Base-by-base conservation (phyloP, 2,329 filamentous ascomycete genomes). In the Cercospora sp. region DNA sequence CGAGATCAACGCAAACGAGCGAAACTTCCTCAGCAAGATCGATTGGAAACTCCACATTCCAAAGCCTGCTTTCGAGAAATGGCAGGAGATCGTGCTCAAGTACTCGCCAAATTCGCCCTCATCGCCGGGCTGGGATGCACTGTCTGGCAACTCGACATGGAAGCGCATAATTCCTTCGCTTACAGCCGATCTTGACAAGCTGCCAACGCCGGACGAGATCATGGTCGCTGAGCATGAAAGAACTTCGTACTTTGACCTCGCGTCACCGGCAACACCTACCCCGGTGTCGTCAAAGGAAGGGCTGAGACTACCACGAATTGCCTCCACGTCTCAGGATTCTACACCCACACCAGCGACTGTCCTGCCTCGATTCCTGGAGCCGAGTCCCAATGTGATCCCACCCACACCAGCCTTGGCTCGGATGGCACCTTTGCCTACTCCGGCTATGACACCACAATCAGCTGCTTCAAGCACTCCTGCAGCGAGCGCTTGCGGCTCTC, bases 1-100 rank as follows among this genome's bases (percentile, higher is more conserved):
- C 66, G 95, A 99, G 81, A 98, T 99, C 80, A 98, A 98, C 81
- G 91, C 93, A 77, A 98, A 98, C 79, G 95, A 99, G 82, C 90
- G 96, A 79, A 89, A 92, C 18, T 99, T 98, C 79, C 86, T 99
- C 58, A 83, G 90, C 69, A 92, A 94, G 57, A 92, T 99, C 70
- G 90, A 93, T 79, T 99, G 94, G 94, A 92, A 93, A 76, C 87
- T 99, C 31, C 95, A 99, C 79, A 94, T 99, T 71, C 90, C 93
- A 0, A 93, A 97, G 73, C 86, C 90, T 3, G 87, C 92, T 9
- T 98, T 97, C 81, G 91, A 95, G 79, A 89, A 91, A 72, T 99
- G 95, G 95, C 94, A 93, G 55, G 92, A 97, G 70, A 90, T 97
- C 71, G 92, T 98, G 63, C 83, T 97, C 72, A 92, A 91, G 80